A percentile compares a stretch with the other conserved stretches of the same genome.
phyloP scores from a whole-genome alignment of 805 yeast species.

The Saccharomycopsis schoenii region DNA sequence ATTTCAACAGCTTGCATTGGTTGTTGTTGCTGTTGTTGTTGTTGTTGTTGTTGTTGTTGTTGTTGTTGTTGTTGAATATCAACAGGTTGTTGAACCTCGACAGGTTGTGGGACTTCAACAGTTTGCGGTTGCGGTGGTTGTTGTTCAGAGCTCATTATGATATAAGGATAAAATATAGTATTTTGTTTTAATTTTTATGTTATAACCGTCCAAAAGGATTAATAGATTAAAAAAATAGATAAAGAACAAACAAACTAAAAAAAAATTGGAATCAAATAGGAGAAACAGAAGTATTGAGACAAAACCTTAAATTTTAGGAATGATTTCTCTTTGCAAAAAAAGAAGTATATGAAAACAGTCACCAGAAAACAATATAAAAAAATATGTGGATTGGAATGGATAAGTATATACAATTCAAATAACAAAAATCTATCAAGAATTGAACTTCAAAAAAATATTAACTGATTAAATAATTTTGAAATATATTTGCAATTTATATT shows the following conservation, averaged over 20 bases:
- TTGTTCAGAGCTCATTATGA: background rate
- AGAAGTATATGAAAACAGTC: background rate
- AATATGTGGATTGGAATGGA: background rate
- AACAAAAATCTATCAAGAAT: conserved; percentile 1
- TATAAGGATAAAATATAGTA: background rate
- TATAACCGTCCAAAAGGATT: background rate
- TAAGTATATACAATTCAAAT: background rate
- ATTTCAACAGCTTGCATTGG: conserved; percentile 1
- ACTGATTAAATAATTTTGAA: background rate
- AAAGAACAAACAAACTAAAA: background rate
- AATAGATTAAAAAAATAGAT: background rate
- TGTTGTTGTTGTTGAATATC: conserved; percentile 8
- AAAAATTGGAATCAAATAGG: background rate
- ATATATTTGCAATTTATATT: background rate
- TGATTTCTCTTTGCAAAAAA: background rate
- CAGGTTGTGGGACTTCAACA: background rate
- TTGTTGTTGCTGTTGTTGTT: conserved; percentile 1
- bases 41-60: conserved; percentile 10
- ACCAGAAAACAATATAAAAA: background rate
- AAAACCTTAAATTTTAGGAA: background rate
- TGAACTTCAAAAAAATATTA: background rate
- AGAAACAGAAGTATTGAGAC: background rate
- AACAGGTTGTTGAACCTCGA: background rate
- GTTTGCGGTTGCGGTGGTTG: background rate
- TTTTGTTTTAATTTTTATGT: background rate